These are phyloP conservation scores for Stagonosporopsis vannaccii DNA, from an alignment of 2,329 filamentous ascomycete genomes.

Conservation along the genomic window DNA sequence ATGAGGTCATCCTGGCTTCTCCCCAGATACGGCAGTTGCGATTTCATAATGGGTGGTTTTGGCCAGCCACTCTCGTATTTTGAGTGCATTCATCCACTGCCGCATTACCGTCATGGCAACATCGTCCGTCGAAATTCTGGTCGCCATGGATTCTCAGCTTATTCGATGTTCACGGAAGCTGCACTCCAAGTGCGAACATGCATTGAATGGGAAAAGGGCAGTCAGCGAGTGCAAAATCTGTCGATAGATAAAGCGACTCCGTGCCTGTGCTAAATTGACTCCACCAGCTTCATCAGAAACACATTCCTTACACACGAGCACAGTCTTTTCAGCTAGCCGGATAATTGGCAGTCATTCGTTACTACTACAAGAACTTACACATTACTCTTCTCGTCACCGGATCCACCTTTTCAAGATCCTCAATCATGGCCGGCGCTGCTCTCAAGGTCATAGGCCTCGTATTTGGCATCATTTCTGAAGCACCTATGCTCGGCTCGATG, in stretches of 20 bases:
- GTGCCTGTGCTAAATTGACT: not conserved
- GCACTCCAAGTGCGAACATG: not conserved
- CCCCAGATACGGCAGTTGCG: not conserved
- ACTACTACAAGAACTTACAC: no score
- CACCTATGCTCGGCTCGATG: conserved; percentile 6
- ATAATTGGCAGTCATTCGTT: not conserved
- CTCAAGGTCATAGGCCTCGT: conserved; percentile 6
- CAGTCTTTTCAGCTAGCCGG: not conserved
- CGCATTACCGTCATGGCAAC: not conserved
- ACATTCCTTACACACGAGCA: not conserved
- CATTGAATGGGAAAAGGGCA: not conserved
- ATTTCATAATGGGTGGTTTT: no score
- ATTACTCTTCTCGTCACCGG: no score
- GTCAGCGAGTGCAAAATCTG: not conserved
- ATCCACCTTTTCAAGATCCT: not conserved
- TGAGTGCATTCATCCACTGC: not conserved
- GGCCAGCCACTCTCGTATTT: not conserved
- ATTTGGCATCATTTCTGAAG: conserved; percentile 1
- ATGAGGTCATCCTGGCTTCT: not conserved
- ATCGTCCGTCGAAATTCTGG: not conserved
- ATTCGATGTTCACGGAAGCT: not conserved
- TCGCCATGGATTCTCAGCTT: not conserved
- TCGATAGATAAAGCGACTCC: not conserved
- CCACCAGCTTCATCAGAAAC: not conserved
- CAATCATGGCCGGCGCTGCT: conserved; percentile 1